Evolutionary conservation across 805 yeast genomes (phyloP).

Genomic region (Kuraishia floccosa): DNA sequence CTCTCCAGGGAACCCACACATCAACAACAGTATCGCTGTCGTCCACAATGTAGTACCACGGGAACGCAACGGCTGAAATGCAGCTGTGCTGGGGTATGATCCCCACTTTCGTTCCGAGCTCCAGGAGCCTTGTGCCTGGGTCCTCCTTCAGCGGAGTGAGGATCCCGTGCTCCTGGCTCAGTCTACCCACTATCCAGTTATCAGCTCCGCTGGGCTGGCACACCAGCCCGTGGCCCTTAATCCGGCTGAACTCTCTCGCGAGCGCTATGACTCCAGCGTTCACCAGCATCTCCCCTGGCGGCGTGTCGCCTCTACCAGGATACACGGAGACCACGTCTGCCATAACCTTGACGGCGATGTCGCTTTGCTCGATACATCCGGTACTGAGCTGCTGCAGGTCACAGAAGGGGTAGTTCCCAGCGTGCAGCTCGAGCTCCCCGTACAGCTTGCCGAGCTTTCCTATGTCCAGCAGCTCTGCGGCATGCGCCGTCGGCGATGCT

Average conservation of each 20-base stretch:
- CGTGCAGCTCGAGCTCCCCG: slow-evolving; percentile 57
- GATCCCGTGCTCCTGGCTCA: slow-evolving; percentile 77
- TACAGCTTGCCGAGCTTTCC: slow-evolving; percentile 10
- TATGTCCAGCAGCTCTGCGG: slow-evolving; percentile 22
- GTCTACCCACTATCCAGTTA: slow-evolving; percentile 53
- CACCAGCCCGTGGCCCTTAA: slow-evolving; percentile 47
- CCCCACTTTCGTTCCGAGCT: slow-evolving; percentile 41
- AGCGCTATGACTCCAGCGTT: slow-evolving; percentile 68
- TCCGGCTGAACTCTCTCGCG: slow-evolving; percentile 51
- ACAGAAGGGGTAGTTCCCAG: slow-evolving; percentile 69
- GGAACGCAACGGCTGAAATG: slow-evolving; percentile 54
- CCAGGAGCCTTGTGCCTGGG: slow-evolving; percentile 24
- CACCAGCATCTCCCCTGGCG: slow-evolving; percentile 50
- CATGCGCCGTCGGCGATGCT: slow-evolving; percentile 73
- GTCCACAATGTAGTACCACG: slow-evolving; percentile 45
- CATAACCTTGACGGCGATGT: slow-evolving; percentile 40
- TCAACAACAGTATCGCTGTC: slow-evolving; percentile 38
- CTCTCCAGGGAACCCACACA: slow-evolving; percentile 55
- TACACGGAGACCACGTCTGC: slow-evolving; percentile 53
- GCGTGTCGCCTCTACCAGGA: slow-evolving; percentile 36
- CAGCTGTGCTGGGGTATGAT: slow-evolving; percentile 66
- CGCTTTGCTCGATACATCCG: slow-evolving; percentile 32
- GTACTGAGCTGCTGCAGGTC: slow-evolving; percentile 76
- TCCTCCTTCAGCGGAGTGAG: slow-evolving; percentile 30
- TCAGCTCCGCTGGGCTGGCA: slow-evolving; percentile 25